Percentiles rank a stretch among this genome's conserved stretches.
Conservation (phyloP, 768 basidiomycete genomes). For the Calocybe cyanea region DNA sequence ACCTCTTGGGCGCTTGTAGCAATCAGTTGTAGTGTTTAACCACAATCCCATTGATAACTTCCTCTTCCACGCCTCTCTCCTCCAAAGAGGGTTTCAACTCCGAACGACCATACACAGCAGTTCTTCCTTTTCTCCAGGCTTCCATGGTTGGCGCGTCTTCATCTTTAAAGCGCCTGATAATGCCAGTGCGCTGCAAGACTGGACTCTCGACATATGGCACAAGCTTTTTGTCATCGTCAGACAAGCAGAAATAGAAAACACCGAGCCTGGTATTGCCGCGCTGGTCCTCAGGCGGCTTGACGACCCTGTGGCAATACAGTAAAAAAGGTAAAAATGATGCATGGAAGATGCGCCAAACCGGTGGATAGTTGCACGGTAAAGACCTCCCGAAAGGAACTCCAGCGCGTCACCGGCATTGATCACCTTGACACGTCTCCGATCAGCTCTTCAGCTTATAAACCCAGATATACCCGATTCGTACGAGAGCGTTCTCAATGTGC, state of each 20-base stretch:
- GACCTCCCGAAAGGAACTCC: constrained; percentile 43
- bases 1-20: not conserved
- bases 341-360: constrained; percentile 9
- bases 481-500: constrained; percentile 45
- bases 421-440: constrained; percentile 4
- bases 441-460: not conserved
- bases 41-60: constrained; percentile 48
- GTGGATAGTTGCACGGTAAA: constrained; percentile 43
- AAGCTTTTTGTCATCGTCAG: constrained; percentile 40
- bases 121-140: constrained; percentile 49
- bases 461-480: constrained; percentile 11
- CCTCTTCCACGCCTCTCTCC: constrained; percentile 45
- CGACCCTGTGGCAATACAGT: constrained; percentile 21
- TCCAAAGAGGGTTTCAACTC: constrained; percentile 37
- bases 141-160: constrained; percentile 47
- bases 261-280: constrained; percentile 36
- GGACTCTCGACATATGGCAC: constrained; percentile 37
- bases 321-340: constrained; percentile 4
- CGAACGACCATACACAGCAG: constrained; percentile 46
- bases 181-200: constrained; percentile 42
- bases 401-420: constrained; percentile 42
- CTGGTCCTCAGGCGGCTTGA: constrained; percentile 45
- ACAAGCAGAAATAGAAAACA: constrained; percentile 53
- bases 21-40: constrained; percentile 42
- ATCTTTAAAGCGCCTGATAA: constrained; percentile 35